Evolutionary conservation across 352 stramenopile genomes (phyloP), one percentile per base, ranked within the genome.

Genomic region (Phytophthora foliorum): DNA sequence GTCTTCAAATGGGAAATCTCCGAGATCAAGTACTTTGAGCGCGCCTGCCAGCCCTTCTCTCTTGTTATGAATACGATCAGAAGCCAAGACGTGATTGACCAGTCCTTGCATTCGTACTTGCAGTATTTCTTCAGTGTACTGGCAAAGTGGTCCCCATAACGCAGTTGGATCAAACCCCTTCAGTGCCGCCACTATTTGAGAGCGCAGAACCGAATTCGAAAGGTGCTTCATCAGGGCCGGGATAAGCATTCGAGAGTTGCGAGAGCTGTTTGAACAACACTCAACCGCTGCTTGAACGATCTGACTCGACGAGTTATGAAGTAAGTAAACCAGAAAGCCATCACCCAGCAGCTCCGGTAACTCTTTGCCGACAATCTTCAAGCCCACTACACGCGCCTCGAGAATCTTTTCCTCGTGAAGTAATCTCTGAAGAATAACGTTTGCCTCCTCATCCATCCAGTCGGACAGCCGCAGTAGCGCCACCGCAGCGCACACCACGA

Each of bases 401-500:
- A 88, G 46, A 19, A 86, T 75, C 70, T 78, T 85, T 63, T 94
- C 86, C 63, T 96, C 88, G 51, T 96, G 89, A 11, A 96, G 72
- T 3, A 96, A 56, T 24, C 81, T 67, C 50, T 96, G 89, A 19
- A 96, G 74, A 59, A 93, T 75, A 17, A 95, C 29, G 49, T 93
- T 95, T 1, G 89, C 84, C 57, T 89, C 79, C 81, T 96, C 87
- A 48, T 96, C 80, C 84, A 95, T 96, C 87, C 87, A 96, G 41
- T 96, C 84, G 0, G 86, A 93, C 8, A 92, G 41, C 4, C 84
- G 80, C 3, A 96, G 55, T 11, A 94, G 63, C 4, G 87, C 87
- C 9, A 96, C 88, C 9, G 89, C 87, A 27, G 87, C 81, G 41
- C 87, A 93, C 4, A 95, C 87, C 11, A 80, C 75, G 0, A 91